Percentiles rank a stretch among this genome's conserved stretches.
These are phyloP conservation scores for Glycine latifolia DNA, from an alignment of 306 rosid genomes.

Conservation along the genomic window DNA sequence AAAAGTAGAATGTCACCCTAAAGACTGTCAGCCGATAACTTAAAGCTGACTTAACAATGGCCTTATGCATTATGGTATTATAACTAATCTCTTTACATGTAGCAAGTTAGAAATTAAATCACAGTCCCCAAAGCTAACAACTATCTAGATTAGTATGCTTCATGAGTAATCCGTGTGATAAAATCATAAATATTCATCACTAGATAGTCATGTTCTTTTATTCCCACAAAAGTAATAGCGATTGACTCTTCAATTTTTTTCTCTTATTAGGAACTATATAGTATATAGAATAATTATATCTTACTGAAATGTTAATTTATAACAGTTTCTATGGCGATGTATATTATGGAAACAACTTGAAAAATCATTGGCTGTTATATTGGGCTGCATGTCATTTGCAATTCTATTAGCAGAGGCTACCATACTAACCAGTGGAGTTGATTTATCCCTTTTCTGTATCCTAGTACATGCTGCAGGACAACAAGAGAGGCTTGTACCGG, in stretches of 20 bases:
- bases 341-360: conserved; percentile 72
- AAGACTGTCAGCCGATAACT: not conserved
- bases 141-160: not conserved
- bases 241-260: not conserved
- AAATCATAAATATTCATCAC: not conserved
- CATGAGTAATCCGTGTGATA: not conserved
- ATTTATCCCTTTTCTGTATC: conserved; percentile 88
- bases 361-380: conserved; percentile 72
- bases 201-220: not conserved
- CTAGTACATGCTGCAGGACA: conserved; percentile 71
- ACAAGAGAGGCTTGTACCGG: conserved; percentile 87
- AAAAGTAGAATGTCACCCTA: conserved; percentile 8
- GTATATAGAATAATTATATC: conserved; percentile 23
- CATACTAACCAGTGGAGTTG: conserved; percentile 72
- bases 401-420: conserved; percentile 96
- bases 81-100: not conserved
- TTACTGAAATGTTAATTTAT: conserved; percentile 43
- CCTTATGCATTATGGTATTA: too few species aligned
- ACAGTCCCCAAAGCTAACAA: not conserved
- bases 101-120: not conserved
- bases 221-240: too few species aligned
- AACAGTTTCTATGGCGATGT: conserved; percentile 86
- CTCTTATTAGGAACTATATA: not conserved
- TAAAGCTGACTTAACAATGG: too few species aligned
- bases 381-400: conserved; percentile 79